A percentile compares a stretch with the other conserved stretches of the same genome.
Conservation (phyloP, 805 yeast genomes). For the Deakozyma indianensis region DNA sequence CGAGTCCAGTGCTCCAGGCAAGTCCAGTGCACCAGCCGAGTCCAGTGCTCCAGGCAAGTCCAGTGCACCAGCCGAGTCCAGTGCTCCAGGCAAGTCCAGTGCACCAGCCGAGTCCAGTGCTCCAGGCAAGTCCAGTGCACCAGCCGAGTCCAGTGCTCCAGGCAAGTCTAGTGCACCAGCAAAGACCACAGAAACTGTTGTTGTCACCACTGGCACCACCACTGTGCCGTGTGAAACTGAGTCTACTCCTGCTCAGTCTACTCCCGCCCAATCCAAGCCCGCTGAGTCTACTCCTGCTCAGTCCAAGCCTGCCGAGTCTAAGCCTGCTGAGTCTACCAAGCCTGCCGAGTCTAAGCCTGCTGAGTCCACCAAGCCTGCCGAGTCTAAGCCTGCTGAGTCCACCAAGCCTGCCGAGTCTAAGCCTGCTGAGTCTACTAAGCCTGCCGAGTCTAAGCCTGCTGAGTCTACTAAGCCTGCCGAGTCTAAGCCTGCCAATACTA, state of each 20-base stretch:
- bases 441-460: not conserved
- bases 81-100: not conserved
- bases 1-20: not conserved
- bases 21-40: not conserved
- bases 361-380: not conserved
- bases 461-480: not conserved
- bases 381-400: not conserved
- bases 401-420: not conserved
- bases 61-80: not conserved
- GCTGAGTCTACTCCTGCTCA: not conserved
- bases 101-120: not conserved
- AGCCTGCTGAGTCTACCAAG: not conserved
- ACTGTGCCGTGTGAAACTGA: not conserved
- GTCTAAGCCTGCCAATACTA: not conserved
- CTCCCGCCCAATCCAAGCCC: not conserved
- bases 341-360: not conserved
- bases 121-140: not conserved
- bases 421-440: not conserved
- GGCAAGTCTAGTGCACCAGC: not conserved
- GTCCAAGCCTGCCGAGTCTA: not conserved
- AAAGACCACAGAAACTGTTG: not conserved
- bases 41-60: not conserved
- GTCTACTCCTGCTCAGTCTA: not conserved
- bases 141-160: not conserved
- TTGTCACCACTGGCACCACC: not conserved